Base-by-base conservation (phyloP, 192 early-diverging fungal genomes). In the Mycoemilia scoparia region DNA sequence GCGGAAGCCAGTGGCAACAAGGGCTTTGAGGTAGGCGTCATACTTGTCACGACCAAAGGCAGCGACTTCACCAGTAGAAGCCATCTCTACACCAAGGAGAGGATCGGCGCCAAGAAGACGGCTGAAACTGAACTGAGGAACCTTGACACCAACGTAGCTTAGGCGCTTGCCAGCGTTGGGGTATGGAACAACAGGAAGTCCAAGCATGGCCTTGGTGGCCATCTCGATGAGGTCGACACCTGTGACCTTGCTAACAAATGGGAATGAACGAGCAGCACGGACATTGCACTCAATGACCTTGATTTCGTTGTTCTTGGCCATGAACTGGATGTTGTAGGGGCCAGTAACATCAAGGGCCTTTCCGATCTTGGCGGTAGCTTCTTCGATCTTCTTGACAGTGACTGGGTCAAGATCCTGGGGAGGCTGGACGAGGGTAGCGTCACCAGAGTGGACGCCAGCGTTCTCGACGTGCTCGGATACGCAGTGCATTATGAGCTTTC, bases 241-340 rank as follows among this genome's bases (percentile, higher is more conserved):
- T 10, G 86, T 63, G 4, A 96, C 90, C 70, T 98, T 98, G 49
- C 88, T 93, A 7, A 87, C 86, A 44, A 98, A 98, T 25, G 91
- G 93, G 73, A 92, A 92, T 21, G 87, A 92, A 18, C 93, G 76
- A 12, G 91, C 81, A 0, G 93, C 88, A 34, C 91, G 82, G 23
- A 98, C 73, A 46, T 98, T 98, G 64, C 93, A 98, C 57, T 98
- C 93, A 49, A 98, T 98, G 34, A 98, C 84, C 72, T 98, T 98
- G 66, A 98, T 87, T 56, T 95, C 89, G 51, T 90, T 91, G 64
- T 98, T 82, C 72, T 96, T 98, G 55, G 87, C 87, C 66, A 98
- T 93, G 47, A 98, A 88, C 66, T 98, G 91, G 54, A 98, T 98
- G 66, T 98, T 98, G 71, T 69, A 83, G 12, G 89, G 91, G 13